Evolutionary conservation across 2,329 filamentous ascomycete species (phyloP).

Genomic region (Beauveria sp.): DNA sequence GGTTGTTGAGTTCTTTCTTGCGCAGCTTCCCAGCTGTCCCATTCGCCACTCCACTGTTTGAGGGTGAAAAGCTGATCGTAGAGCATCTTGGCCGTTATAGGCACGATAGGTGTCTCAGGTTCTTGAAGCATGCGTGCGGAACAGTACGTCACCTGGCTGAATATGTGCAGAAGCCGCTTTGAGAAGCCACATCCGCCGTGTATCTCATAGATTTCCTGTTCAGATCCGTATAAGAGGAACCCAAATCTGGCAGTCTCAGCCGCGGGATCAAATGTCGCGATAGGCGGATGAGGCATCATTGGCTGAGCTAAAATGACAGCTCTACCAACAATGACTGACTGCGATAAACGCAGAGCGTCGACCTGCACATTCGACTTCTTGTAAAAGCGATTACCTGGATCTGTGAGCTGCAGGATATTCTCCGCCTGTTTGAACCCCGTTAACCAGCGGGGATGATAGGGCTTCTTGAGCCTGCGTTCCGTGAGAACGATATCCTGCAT

Average conservation of each 20-base stretch:
- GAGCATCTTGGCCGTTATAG: slow-evolving; percentile 23
- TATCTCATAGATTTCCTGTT: slow-evolving; percentile 28
- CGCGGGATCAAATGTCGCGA: slow-evolving; percentile 21
- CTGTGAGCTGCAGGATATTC: slow-evolving; percentile 26
- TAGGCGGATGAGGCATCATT: slow-evolving; percentile 26
- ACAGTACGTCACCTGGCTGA: slow-evolving; percentile 32
- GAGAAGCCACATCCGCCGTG: slow-evolving; percentile 36
- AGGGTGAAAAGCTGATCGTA: slow-evolving; percentile 22
- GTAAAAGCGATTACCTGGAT: slow-evolving; percentile 31
- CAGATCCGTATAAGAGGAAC: slow-evolving; percentile 31
- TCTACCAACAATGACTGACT: slow-evolving; percentile 32
- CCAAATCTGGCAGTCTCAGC: slow-evolving; percentile 26
- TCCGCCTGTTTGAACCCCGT: slow-evolving; percentile 29
- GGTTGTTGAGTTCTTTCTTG: slow-evolving; percentile 13
- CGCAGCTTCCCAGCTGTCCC: slow-evolving; percentile 17
- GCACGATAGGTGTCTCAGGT: slow-evolving; percentile 23
- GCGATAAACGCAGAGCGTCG: slow-evolving; percentile 27
- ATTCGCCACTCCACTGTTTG: slow-evolving; percentile 30
- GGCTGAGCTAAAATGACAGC: slow-evolving; percentile 32
- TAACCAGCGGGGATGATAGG: slow-evolving; percentile 29
- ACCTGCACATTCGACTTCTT: slow-evolving; percentile 26
- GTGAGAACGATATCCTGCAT: slow-evolving; percentile 34
- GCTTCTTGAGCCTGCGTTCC: slow-evolving; percentile 28
- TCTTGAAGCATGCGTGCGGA: slow-evolving; percentile 28
- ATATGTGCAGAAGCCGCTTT: slow-evolving; percentile 29